Percentiles rank a stretch among this genome's conserved stretches.
These are phyloP conservation scores for Glarea lozoyensis DNA, from an alignment of 495 filamentous ascomycete species.

Conservation along the genomic window DNA sequence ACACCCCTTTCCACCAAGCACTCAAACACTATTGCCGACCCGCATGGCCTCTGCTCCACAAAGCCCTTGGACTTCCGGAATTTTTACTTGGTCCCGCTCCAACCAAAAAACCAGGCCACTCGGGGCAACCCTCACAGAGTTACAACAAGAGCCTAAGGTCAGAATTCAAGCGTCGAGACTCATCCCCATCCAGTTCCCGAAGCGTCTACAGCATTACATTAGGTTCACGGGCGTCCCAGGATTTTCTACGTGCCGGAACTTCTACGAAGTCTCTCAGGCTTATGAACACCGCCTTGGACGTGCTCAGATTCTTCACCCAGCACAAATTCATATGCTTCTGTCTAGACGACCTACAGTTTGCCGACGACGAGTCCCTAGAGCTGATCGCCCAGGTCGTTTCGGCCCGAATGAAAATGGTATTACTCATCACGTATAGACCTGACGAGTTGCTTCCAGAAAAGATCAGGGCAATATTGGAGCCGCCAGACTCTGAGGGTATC, in stretches of 20 bases:
- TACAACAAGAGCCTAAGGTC: slow-evolving; percentile 20
- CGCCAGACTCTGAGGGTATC: slow-evolving; percentile 37
- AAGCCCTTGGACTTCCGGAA: slow-evolving; percentile 70
- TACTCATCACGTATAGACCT: slow-evolving; percentile 59
- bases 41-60: slow-evolving; percentile 70
- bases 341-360: slow-evolving; percentile 79
- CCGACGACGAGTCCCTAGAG: slow-evolving; percentile 77
- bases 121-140: slow-evolving; percentile 8
- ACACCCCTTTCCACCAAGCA: slow-evolving; percentile 69
- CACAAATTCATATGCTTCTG: slow-evolving; percentile 76
- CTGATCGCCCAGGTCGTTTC: slow-evolving; percentile 65
- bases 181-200: slow-evolving; percentile 16
- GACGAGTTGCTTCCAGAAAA: slow-evolving; percentile 40
- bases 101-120: slow-evolving; percentile 4
- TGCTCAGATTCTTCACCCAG: slow-evolving; percentile 67
- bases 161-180: slow-evolving; percentile 12
- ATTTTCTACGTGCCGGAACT: slow-evolving; percentile 61
- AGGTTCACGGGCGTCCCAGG: slow-evolving; percentile 47
- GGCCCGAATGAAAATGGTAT: slow-evolving; percentile 64
- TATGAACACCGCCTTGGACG: slow-evolving; percentile 75
- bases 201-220: slow-evolving; percentile 17
- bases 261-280: slow-evolving; percentile 68
- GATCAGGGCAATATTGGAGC: slow-evolving; percentile 36
- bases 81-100: slow-evolving; percentile 43
- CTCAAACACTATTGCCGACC: slow-evolving; percentile 64